Conservation (phyloP, 1,284 basidiomycete genomes). For the Coniferiporia weirii region DNA sequence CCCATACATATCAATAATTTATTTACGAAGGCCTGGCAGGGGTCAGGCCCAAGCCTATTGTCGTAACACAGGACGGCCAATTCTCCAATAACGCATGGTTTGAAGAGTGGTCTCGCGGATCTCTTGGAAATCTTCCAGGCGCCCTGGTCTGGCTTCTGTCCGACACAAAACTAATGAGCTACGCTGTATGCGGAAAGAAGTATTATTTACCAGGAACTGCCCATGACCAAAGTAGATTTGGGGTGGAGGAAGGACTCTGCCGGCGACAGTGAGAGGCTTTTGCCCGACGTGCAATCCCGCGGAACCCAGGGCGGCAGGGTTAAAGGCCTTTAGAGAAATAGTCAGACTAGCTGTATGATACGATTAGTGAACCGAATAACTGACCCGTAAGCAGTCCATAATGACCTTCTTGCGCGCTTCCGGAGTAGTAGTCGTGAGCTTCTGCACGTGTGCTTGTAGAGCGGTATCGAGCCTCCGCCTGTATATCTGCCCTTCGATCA, state of each 20-base stretch:
- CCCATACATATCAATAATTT: background rate
- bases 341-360: background rate
- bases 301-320: background rate
- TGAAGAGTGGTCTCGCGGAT: background rate
- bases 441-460: slow-evolving; percentile 22
- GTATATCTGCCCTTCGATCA: slow-evolving; percentile 25
- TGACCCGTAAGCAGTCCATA: slow-evolving; percentile 8
- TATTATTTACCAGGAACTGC: background rate
- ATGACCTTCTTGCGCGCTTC: slow-evolving; percentile 19
- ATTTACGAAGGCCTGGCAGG: background rate
- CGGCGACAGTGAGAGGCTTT: slow-evolving; percentile 6
- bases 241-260: slow-evolving; percentile 8
- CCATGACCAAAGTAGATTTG: background rate
- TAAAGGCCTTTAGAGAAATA: slow-evolving; percentile 1
- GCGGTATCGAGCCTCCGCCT: slow-evolving; percentile 23
- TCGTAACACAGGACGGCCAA: slow-evolving; percentile 13
- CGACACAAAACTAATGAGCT: background rate
- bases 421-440: slow-evolving; percentile 24
- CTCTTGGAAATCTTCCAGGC: background rate
- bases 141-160: background rate
- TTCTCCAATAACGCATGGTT: background rate
- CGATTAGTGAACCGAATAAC: background rate
- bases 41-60: background rate
- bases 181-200: background rate
- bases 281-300: slow-evolving; percentile 5